Evolutionary conservation across 768 basidiomycete genomes (phyloP).

Genomic region (Sarcodon aspratus): DNA sequence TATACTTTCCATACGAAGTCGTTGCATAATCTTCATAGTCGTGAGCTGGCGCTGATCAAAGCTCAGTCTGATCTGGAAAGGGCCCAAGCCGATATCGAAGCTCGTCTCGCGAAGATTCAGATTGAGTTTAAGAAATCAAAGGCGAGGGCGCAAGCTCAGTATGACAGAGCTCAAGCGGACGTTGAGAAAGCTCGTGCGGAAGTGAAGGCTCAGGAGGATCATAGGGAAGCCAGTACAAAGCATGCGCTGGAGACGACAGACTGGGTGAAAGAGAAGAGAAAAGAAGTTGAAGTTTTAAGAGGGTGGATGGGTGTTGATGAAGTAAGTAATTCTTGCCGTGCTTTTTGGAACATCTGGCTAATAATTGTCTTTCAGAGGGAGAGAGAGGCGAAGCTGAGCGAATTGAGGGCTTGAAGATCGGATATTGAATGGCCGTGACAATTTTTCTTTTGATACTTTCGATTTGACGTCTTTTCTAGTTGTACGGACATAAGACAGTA

Average conservation of each 20-base stretch:
- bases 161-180: not conserved
- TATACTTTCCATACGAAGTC: not conserved
- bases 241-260: not conserved
- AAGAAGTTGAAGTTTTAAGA: not conserved
- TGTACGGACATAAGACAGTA: too few species aligned
- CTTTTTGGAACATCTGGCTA: not conserved
- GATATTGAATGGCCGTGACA: too few species aligned
- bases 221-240: not conserved
- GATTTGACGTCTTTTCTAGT: too few species aligned
- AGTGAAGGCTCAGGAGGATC: not conserved
- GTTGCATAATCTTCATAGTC: not conserved
- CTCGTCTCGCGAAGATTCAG: not conserved
- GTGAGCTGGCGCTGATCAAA: not conserved
- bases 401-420: not conserved
- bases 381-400: not conserved
- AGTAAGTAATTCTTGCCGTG: not conserved
- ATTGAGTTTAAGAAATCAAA: not conserved
- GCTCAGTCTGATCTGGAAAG: not conserved
- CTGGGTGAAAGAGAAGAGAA: not conserved
- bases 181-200: not conserved
- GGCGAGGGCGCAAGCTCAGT: not conserved
- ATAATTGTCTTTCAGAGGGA: not conserved
- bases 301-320: not conserved
- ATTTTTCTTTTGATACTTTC: too few species aligned
- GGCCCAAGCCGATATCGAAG: not conserved